Conservation (phyloP, 2,329 filamentous ascomycete species). For the Camillea tinctor region DNA sequence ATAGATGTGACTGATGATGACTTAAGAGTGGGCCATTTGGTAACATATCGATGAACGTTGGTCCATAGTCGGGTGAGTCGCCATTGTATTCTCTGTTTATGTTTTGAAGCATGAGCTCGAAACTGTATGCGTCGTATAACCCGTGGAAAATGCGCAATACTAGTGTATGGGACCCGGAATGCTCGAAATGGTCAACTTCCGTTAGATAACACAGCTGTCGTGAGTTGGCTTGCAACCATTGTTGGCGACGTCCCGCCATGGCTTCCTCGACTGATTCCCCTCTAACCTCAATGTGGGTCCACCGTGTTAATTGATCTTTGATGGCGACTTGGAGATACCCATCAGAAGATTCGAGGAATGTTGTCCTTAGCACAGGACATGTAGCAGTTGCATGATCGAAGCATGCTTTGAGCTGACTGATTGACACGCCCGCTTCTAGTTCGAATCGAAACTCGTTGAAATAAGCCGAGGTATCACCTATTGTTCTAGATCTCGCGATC, state of each 20-base stretch:
- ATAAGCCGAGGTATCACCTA: constrained; percentile 60
- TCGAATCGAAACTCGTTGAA: constrained; percentile 72
- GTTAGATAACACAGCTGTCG: constrained; percentile 50
- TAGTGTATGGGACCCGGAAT: constrained; percentile 39
- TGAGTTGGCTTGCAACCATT: constrained; percentile 56
- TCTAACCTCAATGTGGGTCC: constrained; percentile 38
- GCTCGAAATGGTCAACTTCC: constrained; percentile 44
- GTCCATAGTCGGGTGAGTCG: constrained; percentile 33
- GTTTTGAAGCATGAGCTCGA: constrained; percentile 63
- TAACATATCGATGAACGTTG: constrained; percentile 65
- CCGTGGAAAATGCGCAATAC: constrained; percentile 77
- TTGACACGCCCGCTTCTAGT: constrained; percentile 46
- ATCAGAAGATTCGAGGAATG: constrained; percentile 70
- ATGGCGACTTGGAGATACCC: constrained; percentile 74
- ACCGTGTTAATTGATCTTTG: constrained; percentile 41
- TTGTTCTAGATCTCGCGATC: constrained; percentile 64
- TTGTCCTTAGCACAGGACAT: constrained; percentile 68
- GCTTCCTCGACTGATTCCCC: constrained; percentile 32
- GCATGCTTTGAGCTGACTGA: constrained; percentile 49
- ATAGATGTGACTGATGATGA: constrained; percentile 44
- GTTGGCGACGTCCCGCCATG: constrained; percentile 36
- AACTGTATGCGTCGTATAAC: constrained; percentile 81
- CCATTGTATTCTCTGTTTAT: constrained; percentile 53
- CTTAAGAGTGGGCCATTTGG: constrained; percentile 65
- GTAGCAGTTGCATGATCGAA: constrained; percentile 54